Percentiles rank a stretch among this genome's conserved stretches.
Evolutionary conservation across 306 rosid genomes (phyloP).

Genomic region (Vicia faba): DNA sequence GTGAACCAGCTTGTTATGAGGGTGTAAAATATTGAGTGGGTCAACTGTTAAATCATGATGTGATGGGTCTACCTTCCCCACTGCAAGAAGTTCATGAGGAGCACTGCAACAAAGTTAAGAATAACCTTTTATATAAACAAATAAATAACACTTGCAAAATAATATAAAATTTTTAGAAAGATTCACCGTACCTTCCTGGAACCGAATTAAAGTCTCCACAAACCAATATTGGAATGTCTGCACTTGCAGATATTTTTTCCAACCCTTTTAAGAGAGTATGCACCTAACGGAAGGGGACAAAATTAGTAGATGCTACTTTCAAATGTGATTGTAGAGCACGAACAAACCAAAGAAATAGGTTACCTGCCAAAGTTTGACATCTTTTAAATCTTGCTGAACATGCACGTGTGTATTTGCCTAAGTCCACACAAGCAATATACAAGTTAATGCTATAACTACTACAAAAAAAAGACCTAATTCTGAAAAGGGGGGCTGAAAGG

Average conservation of each 20-base stretch:
- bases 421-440: slow-evolving; percentile 35
- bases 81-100: slow-evolving; percentile 90
- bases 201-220: slow-evolving; percentile 96
- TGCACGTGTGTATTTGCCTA: slow-evolving; percentile 95
- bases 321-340: not conserved
- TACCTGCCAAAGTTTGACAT: slow-evolving; percentile 99
- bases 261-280: slow-evolving; percentile 95
- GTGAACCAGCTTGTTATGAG: slow-evolving; percentile 89
- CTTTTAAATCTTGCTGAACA: slow-evolving; percentile 79
- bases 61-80: slow-evolving; percentile 86
- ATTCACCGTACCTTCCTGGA: slow-evolving; percentile 80
- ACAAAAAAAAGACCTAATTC: not conserved
- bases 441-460: slow-evolving; percentile 7
- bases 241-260: slow-evolving; percentile 94
- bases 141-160: slow-evolving; percentile 13
- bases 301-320: slow-evolving; percentile 23
- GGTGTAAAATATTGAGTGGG: slow-evolving; percentile 87
- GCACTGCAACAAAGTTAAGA: slow-evolving; percentile 69
- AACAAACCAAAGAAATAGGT: slow-evolving; percentile 31
- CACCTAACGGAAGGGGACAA: slow-evolving; percentile 55
- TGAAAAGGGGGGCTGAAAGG: not conserved
- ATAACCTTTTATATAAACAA: slow-evolving; percentile 39
- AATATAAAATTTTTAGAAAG: not conserved
- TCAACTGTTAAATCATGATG: slow-evolving; percentile 90
- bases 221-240: slow-evolving; percentile 98